phyloP scores from a whole-genome alignment of 345 rosid species.

The Odontarrhena argentea region DNA sequence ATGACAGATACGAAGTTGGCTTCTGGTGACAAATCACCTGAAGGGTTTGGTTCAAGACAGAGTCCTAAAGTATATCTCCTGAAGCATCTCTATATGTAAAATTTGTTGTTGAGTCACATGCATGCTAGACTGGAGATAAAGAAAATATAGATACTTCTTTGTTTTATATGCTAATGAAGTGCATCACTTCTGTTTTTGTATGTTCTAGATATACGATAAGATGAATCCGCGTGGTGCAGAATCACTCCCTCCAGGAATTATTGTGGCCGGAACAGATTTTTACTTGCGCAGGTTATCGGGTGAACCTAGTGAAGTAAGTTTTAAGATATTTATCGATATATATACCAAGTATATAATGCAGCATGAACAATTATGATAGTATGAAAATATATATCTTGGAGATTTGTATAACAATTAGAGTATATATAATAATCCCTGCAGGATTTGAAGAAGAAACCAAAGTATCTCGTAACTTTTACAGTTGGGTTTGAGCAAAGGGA shows the following conservation, averaged over 20 bases:
- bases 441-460: slow-evolving; percentile 84
- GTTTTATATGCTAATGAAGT: slow-evolving; percentile 10
- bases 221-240: slow-evolving; percentile 96
- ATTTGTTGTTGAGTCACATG: neutral
- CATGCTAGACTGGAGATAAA: neutral
- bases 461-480: slow-evolving; percentile 82
- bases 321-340: neutral
- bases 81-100: neutral
- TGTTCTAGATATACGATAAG: slow-evolving; percentile 64
- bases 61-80: slow-evolving; percentile 52
- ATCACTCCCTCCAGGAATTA: slow-evolving; percentile 86
- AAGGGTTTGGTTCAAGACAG: slow-evolving; percentile 42
- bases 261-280: slow-evolving; percentile 76
- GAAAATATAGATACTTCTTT: neutral
- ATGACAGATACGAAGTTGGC: slow-evolving; percentile 40
- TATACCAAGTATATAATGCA: neutral
- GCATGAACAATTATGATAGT: slow-evolving; percentile 1
- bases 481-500: slow-evolving; percentile 77
- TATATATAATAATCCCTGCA: slow-evolving; percentile 40
- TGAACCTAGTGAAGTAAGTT: slow-evolving; percentile 83
- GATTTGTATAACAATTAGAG: neutral
- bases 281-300: slow-evolving; percentile 94
- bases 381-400: neutral
- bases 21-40: slow-evolving; percentile 44
- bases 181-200: slow-evolving; percentile 19